A percentile compares a stretch with the other conserved stretches of the same genome.
Evolutionary conservation across 2,329 filamentous ascomycete genomes (phyloP).

Genomic region (Clarireedia hainanense): DNA sequence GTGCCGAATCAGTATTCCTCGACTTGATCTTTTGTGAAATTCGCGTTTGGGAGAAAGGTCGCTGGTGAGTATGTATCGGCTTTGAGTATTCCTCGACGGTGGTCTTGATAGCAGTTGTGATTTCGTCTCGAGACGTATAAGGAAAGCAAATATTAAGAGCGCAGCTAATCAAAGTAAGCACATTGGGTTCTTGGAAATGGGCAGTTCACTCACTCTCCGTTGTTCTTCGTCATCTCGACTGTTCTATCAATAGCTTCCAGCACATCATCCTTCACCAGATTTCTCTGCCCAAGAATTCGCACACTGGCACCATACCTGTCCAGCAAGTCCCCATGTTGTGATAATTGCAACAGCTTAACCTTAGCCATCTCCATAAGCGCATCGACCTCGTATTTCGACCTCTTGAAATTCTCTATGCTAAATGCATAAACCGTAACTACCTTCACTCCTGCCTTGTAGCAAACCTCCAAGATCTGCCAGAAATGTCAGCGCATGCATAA

Average conservation of each 20-base stretch:
- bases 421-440: slow-evolving; percentile 98
- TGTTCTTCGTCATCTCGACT: slow-evolving; percentile 77
- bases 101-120: slow-evolving; percentile 78
- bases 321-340: slow-evolving; percentile 86
- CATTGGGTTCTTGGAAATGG: not conserved
- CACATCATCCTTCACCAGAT: slow-evolving; percentile 80
- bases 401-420: slow-evolving; percentile 98
- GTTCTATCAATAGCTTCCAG: slow-evolving; percentile 81
- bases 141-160: slow-evolving; percentile 94
- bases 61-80: slow-evolving; percentile 56
- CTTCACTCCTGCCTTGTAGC: slow-evolving; percentile 95
- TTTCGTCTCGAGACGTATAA: slow-evolving; percentile 93
- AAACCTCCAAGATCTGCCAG: slow-evolving; percentile 79
- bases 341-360: slow-evolving; percentile 83
- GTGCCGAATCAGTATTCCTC: slow-evolving; percentile 39
- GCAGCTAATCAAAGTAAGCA: slow-evolving; percentile 34
- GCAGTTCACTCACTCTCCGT: slow-evolving; percentile 56
- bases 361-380: slow-evolving; percentile 97
- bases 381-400: slow-evolving; percentile 92
- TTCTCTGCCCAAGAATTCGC: slow-evolving; percentile 74
- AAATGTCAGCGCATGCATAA: slow-evolving; percentile 10
- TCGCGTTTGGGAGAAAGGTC: slow-evolving; percentile 78
- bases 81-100: slow-evolving; percentile 83
- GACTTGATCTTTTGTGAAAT: slow-evolving; percentile 81
- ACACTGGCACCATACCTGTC: slow-evolving; percentile 88